Base-by-base conservation (phyloP, 2,329 filamentous ascomycete genomes). In the Tothia fuscella region DNA sequence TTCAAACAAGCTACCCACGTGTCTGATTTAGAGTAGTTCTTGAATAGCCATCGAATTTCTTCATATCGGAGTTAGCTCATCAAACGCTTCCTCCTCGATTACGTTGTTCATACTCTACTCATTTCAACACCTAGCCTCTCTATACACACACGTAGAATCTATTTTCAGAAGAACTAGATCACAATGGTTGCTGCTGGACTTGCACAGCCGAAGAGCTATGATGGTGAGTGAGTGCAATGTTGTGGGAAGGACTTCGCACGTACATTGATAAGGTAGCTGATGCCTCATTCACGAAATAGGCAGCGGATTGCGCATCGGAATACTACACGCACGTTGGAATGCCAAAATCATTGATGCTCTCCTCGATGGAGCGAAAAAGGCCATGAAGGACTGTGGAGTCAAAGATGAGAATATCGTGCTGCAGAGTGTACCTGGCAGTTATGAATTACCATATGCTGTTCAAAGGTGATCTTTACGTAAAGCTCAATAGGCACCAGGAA, bases 301-400 rank as follows among this genome's bases (percentile, higher is more conserved):
- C 50, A 65, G 64, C 7, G 70, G 68, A 55, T 76, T 98, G 49
- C 85, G 91, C 57, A 80, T 98, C 58, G 89, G 83, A 58, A 96
- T 98, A 58, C 76, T 98, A 45, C 91, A 96, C 66, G 89, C 89
- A 45, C 80, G 91, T 55, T 98, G 91, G 91, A 98, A 98, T 68
- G 72, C 72, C 50, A 74, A 72, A 50, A 85, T 98, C 59, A 94
- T 96, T 62, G 78, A 83, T 45, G 78, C 86, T 41, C 78, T 98
- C 44, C 72, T 98, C 47, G 69, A 74, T 40, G 91, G 91, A 49
- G 77, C 84, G 34, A 84, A 81, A 63, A 80, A 80, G 53, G 80
- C 80, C 57, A 78, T 98, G 43, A 66, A 80, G 25, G 74, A 74
- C 32, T 77, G 80, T 41, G 91, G 91, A 42, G 89, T 98, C 43